Percentiles rank a stretch among this genome's conserved stretches.
Evolutionary conservation across 2,329 filamentous ascomycete species (phyloP).

Genomic region (Alternaria sp.): DNA sequence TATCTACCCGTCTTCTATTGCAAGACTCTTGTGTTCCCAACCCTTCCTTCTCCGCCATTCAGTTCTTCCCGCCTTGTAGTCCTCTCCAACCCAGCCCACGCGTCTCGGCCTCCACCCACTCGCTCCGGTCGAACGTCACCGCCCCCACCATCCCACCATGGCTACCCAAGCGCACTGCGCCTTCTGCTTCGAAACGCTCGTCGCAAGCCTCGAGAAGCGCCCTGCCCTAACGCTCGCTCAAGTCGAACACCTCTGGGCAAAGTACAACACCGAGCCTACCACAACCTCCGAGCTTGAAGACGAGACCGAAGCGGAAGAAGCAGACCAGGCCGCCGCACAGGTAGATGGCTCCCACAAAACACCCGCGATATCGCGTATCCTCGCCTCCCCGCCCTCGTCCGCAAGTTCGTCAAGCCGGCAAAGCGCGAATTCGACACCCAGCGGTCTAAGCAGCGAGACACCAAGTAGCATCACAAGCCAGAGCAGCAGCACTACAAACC

Average conservation of each 20-base stretch:
- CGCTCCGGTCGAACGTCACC: not conserved
- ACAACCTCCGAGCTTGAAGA: constrained; percentile 17
- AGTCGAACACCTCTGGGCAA: constrained; percentile 72
- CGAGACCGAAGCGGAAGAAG: constrained; percentile 1
- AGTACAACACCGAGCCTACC: constrained; percentile 52
- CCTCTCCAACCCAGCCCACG: not conserved
- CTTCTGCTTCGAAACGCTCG: constrained; percentile 89
- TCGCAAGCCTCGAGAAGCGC: constrained; percentile 74
- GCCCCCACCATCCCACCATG: constrained; percentile 61
- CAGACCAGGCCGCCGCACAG: constrained; percentile 9
- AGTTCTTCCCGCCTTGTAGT: not conserved
- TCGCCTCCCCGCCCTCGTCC: constrained; percentile 52
- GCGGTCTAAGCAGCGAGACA: constrained; percentile 48
- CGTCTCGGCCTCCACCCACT: not conserved
- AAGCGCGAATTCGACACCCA: constrained; percentile 56
- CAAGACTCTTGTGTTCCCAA: not conserved
- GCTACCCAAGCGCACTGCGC: constrained; percentile 85
- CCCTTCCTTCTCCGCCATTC: not conserved
- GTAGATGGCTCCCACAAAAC: constrained; percentile 44
- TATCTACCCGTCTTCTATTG: constrained; percentile 3
- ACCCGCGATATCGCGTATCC: constrained; percentile 54
- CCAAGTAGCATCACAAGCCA: constrained; percentile 54
- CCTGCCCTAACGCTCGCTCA: constrained; percentile 70
- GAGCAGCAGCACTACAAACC: constrained; percentile 31
- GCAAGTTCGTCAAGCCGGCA: constrained; percentile 54